Evolutionary conservation across 2,329 filamentous ascomycete genomes (phyloP).

Genomic region (Magnaporthiopsis rhizophila): DNA sequence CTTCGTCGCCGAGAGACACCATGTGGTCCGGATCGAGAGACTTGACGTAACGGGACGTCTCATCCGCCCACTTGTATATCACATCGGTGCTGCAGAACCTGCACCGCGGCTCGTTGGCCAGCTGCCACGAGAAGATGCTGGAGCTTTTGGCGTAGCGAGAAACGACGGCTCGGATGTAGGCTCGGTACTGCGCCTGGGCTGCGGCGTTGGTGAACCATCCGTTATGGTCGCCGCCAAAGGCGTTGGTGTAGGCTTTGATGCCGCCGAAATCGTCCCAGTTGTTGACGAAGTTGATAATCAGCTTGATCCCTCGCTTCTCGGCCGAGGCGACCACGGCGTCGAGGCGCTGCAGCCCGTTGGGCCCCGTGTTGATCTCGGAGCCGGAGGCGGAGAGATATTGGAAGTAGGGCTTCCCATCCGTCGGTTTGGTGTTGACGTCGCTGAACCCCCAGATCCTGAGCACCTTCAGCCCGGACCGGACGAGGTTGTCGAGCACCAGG

Average conservation of each 20-base stretch:
- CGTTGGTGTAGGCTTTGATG: conserved; percentile 48
- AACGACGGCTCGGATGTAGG: conserved; percentile 37
- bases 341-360: conserved; percentile 54
- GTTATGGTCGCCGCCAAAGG: conserved; percentile 43
- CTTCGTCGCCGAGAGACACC: conserved; percentile 54
- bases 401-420: conserved; percentile 36
- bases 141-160: conserved; percentile 34
- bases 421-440: conserved; percentile 38
- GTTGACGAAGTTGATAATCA: conserved; percentile 61
- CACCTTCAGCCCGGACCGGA: conserved; percentile 44
- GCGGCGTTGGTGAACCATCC: conserved; percentile 44
- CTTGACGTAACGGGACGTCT: conserved; percentile 53
- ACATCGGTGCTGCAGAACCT: conserved; percentile 48
- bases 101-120: conserved; percentile 52
- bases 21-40: conserved; percentile 51
- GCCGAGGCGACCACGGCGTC: conserved; percentile 56
- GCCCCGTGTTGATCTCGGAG: conserved; percentile 54
- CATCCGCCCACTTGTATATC: conserved; percentile 49
- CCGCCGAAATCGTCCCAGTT: conserved; percentile 62
- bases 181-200: conserved; percentile 43
- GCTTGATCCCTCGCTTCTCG: conserved; percentile 50
- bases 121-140: conserved; percentile 44
- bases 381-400: conserved; percentile 42
- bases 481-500: conserved; percentile 37
- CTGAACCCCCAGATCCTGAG: conserved; percentile 57